Evolutionary conservation across 192 early-diverging fungal species (phyloP).

Genomic region (Borealophlyctis nickersoniae): DNA sequence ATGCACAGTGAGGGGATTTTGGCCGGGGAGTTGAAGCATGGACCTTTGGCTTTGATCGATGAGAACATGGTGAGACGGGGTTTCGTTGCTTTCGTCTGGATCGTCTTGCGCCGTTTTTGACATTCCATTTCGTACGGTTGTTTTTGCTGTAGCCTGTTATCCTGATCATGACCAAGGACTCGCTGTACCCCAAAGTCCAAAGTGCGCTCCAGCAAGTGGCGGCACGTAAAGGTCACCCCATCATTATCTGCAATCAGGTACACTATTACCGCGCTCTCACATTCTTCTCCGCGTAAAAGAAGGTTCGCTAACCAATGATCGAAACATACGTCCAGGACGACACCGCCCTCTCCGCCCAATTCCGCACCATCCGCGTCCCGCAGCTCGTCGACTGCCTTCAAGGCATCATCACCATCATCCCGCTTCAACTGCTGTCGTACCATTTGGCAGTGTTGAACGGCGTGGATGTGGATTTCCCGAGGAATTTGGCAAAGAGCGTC

Average conservation of each 20-base stretch:
- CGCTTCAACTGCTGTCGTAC: slow-evolving; percentile 57
- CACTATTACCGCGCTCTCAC: too few species aligned
- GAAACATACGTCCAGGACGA: slow-evolving; percentile 30
- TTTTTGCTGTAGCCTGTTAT: slow-evolving; percentile 91
- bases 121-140: slow-evolving; percentile 37
- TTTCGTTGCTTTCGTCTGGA: not conserved
- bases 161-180: slow-evolving; percentile 96
- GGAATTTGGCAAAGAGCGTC: slow-evolving; percentile 33
- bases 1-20: slow-evolving; percentile 63
- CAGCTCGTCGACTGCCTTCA: slow-evolving; percentile 55
- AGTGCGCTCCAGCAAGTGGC: slow-evolving; percentile 59
- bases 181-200: slow-evolving; percentile 58
- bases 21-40: slow-evolving; percentile 65
- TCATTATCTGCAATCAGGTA: slow-evolving; percentile 44
- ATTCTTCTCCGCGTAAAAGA: too few species aligned
- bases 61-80: slow-evolving; percentile 33
- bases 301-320: too few species aligned
- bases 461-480: slow-evolving; percentile 95
- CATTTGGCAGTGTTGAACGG: slow-evolving; percentile 76
- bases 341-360: slow-evolving; percentile 26
- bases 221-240: slow-evolving; percentile 51
- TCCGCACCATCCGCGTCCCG: slow-evolving; percentile 49
- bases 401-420: slow-evolving; percentile 59
- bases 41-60: slow-evolving; percentile 57
- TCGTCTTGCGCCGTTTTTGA: not conserved